A percentile compares a stretch with the other conserved stretches of the same genome.
phyloP scores from a whole-genome alignment of 257 asterid species.

The Solanum ahanhuiri region DNA sequence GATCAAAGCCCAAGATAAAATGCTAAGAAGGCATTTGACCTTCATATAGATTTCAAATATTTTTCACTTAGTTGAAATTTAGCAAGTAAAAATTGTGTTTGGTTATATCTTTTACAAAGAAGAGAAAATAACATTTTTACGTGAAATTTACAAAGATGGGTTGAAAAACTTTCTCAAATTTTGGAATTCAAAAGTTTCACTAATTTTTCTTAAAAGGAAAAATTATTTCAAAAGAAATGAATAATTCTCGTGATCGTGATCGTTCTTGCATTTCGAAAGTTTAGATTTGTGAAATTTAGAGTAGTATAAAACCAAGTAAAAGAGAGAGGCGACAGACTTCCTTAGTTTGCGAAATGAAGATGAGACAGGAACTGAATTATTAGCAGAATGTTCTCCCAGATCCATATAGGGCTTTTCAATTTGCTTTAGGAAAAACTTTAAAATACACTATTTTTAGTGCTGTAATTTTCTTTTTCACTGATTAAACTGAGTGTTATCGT shows the following conservation, averaged over 20 bases:
- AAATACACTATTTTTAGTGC: not conserved
- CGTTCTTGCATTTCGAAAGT: not conserved
- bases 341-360: not conserved
- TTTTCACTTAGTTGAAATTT: not conserved
- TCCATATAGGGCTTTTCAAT: not conserved
- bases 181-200: too few relatives aligned
- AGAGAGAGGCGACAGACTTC: not conserved
- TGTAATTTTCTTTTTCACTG: too few relatives aligned
- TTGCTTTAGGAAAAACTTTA: not conserved
- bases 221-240: too few relatives aligned
- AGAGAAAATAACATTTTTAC: too few relatives aligned
- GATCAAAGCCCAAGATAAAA: not conserved
- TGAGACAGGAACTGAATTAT: not conserved
- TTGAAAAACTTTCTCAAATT: not conserved
- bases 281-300: not conserved
- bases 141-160: not conserved
- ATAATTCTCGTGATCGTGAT: not conserved
- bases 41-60: not conserved
- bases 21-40: not conserved
- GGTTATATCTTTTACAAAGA: not conserved
- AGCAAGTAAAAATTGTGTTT: not conserved
- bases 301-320: not conserved
- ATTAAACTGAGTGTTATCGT: too few relatives aligned
- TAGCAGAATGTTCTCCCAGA: not conserved
- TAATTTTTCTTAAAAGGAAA: too few relatives aligned